Base-by-base conservation (phyloP, 495 filamentous ascomycete genomes). In the Talaromyces liani region DNA sequence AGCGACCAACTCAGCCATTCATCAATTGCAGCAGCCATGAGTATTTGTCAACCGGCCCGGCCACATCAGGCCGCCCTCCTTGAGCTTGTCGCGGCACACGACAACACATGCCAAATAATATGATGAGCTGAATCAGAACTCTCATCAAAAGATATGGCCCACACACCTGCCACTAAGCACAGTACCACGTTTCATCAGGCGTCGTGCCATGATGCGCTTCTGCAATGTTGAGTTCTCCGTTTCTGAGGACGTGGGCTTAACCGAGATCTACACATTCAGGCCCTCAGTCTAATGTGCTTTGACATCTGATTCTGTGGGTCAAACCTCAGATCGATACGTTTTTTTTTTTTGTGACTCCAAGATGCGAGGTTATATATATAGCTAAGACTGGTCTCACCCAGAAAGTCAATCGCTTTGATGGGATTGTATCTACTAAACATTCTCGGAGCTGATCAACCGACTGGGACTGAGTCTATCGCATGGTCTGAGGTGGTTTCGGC, bases 251-350 rank as follows among this genome's bases (percentile, higher is more conserved):
- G 8, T 55, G 51, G 22, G 20, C 6, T 55, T 55, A 25, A 55
- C 22, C 51, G 51, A 55, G 22, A 24, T 54, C 49, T 24, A 24
- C 49, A 6, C 20, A 54, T 55, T 18, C 18, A 10, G 22, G 7
- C 12, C 22, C 9, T 18, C 7, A 16, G 16, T 36, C 31, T 20
- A 22, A 36, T 58, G 31, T 36, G 56, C 56, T 58, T 58, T 58
- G 56, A 58, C 31, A 20, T 36, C 29, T 58, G n/a, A 22, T 58
- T 36, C 29, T 36, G 56, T 58, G 56, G 56, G 56, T 31, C 56
- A 6, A 22, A 33, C n/a, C 7, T 36, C 27, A 20, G 16, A 20
- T 14, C 6, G 31, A 58, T 18, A 36, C 31, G 22, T 58, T 36
- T 58, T 36, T 27, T 36, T 27, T 29, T 24, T 22, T 22, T 54